These are phyloP conservation scores for Flagelloscypha sp. DNA, from an alignment of 768 basidiomycete genomes.

Conservation along the genomic window DNA sequence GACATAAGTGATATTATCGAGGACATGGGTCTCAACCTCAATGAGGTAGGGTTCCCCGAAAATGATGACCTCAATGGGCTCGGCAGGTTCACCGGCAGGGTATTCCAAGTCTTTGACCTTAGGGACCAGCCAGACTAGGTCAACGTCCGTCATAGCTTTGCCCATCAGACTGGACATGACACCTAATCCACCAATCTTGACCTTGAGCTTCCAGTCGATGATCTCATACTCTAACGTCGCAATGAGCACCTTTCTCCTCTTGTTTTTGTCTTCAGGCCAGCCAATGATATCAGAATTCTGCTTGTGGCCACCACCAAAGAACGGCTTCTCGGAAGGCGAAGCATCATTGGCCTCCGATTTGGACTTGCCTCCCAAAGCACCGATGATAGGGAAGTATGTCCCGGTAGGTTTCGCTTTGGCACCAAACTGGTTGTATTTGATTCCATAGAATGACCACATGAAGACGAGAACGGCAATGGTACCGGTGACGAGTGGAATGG, in stretches of 20 bases:
- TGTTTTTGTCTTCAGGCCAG: constrained; percentile 93
- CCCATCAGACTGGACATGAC: constrained; percentile 98
- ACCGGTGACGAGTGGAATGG: constrained; percentile 82
- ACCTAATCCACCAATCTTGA: constrained; percentile 95
- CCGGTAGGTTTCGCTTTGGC: constrained; percentile 62
- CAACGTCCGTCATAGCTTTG: constrained; percentile 96
- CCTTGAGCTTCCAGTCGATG: constrained; percentile 95
- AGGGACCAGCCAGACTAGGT: constrained; percentile 87
- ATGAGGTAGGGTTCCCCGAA: constrained; percentile 94
- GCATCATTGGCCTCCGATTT: constrained; percentile 63
- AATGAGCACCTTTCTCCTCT: constrained; percentile 86
- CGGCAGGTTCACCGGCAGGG: constrained; percentile 82
- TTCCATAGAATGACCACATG: constrained; percentile 96
- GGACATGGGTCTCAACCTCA: constrained; percentile 85
- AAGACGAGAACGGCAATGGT: constrained; percentile 76
- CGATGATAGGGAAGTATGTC: constrained; percentile 85
- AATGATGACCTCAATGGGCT: constrained; percentile 93
- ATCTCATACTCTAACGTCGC: constrained; percentile 93
- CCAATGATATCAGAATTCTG: constrained; percentile 71
- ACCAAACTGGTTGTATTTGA: constrained; percentile 90
- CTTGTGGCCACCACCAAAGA: constrained; percentile 51
- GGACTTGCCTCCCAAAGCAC: constrained; percentile 55
- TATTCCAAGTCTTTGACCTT: constrained; percentile 95
- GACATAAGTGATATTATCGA: constrained; percentile 95
- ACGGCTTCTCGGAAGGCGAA: constrained; percentile 57